These are phyloP conservation scores for Epichloe uncinata DNA, from an alignment of 2,329 filamentous ascomycete species.

Conservation along the genomic window DNA sequence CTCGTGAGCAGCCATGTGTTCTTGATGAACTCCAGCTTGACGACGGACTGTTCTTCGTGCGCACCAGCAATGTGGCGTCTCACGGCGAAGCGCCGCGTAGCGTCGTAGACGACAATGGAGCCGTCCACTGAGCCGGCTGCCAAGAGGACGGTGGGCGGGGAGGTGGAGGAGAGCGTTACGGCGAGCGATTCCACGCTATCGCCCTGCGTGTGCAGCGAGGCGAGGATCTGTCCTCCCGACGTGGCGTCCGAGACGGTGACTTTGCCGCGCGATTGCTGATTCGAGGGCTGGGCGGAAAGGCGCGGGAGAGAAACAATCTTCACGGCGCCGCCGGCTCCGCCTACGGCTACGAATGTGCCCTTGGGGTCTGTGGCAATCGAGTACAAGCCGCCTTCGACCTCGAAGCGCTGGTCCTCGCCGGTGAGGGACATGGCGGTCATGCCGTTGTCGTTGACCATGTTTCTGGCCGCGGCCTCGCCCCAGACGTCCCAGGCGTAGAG, in stretches of 20 bases:
- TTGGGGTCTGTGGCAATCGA: constrained; percentile 72
- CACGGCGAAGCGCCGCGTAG: constrained; percentile 74
- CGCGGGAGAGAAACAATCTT: constrained; percentile 76
- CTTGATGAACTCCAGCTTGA: constrained; percentile 80
- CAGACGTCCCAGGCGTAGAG: constrained; percentile 92
- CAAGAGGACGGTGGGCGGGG: constrained; percentile 39
- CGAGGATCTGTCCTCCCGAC: constrained; percentile 53
- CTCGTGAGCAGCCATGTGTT: constrained; percentile 62
- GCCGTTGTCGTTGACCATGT: constrained; percentile 37
- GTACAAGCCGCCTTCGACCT: constrained; percentile 82
- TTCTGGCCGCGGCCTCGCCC: constrained; percentile 54
- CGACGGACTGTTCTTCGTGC: constrained; percentile 79
- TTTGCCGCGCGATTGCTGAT: constrained; percentile 15
- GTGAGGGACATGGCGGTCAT: constrained; percentile 65
- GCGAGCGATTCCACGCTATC: constrained; percentile 65
- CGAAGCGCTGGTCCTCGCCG: constrained; percentile 74
- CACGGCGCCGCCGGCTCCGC: constrained; percentile 77
- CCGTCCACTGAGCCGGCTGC: constrained; percentile 59
- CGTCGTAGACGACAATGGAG: constrained; percentile 76
- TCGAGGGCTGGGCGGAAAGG: constrained; percentile 20
- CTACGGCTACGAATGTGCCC: constrained; percentile 68
- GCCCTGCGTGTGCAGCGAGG: constrained; percentile 65
- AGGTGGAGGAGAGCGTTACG: constrained; percentile 32
- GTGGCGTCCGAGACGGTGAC: constrained; percentile 21
- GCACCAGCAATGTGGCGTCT: constrained; percentile 68